Percentiles rank a stretch among this genome's conserved stretches.
phyloP scores from a whole-genome alignment of 2,329 filamentous ascomycete genomes.

The Pseudopyrenochaeta lycopersici region DNA sequence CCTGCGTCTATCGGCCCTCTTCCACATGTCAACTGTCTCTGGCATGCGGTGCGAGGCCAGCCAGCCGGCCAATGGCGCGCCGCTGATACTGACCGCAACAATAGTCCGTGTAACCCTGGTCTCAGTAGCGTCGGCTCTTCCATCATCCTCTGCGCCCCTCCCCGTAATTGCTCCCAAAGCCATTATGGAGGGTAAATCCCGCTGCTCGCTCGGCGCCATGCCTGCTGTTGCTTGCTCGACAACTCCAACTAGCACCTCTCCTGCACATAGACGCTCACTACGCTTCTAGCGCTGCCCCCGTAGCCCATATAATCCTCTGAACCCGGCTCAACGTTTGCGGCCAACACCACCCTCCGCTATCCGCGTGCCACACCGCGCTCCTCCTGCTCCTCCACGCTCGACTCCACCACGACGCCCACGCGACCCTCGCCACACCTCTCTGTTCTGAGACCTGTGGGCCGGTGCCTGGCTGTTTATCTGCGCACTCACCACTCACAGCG shows the following conservation, averaged over 20 bases:
- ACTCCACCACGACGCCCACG: constrained; percentile 25
- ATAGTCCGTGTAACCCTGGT: constrained; percentile 2
- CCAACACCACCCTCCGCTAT: constrained; percentile 19
- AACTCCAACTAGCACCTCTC: constrained; percentile 9
- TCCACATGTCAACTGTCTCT: constrained; percentile 16
- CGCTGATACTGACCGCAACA: constrained; percentile 24
- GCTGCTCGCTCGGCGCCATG: constrained; percentile 27
- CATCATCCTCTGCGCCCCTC: constrained; percentile 20
- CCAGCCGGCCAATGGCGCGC: constrained; percentile 18
- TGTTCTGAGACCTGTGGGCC: constrained; percentile 31
- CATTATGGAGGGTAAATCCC: constrained; percentile 32
- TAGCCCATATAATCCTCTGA: constrained; percentile 25
- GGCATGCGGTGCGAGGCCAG: constrained; percentile 6
- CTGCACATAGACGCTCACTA: constrained; percentile 11
- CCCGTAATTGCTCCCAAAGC: constrained; percentile 28
- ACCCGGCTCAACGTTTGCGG: constrained; percentile 27
- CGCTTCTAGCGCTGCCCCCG: constrained; percentile 16
- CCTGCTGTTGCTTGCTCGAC: constrained; percentile 7
- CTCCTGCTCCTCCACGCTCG: neutral
- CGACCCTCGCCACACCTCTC: constrained; percentile 28
- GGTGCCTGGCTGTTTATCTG: constrained; percentile 21
- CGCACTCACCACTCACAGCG: constrained; percentile 38
- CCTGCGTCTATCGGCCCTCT: constrained; percentile 1
- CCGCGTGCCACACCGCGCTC: constrained; percentile 9
- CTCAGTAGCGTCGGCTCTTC: constrained; percentile 20